Evolutionary conservation across 2,329 filamentous ascomycete species (phyloP).

Genomic region (Stachybotrys echinatus): DNA sequence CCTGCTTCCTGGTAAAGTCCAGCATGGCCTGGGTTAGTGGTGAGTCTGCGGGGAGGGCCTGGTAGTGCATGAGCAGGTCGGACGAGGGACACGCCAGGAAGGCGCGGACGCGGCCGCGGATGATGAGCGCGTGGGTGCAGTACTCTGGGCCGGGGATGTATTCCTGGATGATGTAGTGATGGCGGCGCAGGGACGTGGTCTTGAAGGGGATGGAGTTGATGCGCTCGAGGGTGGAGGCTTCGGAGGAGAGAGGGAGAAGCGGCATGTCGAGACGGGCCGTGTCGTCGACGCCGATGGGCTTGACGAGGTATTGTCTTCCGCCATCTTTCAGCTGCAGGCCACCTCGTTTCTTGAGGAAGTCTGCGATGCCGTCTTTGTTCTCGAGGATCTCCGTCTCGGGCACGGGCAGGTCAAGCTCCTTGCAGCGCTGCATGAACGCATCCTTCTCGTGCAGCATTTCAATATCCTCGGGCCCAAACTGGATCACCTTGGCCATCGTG

Average conservation of each 20-base stretch:
- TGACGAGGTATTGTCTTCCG: slow-evolving; percentile 55
- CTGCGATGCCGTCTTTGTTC: slow-evolving; percentile 45
- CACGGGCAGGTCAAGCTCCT: slow-evolving; percentile 45
- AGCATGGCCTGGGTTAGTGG: slow-evolving; percentile 56
- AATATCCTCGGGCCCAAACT: slow-evolving; percentile 54
- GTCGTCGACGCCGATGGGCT: slow-evolving; percentile 59
- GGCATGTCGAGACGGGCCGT: slow-evolving; percentile 56
- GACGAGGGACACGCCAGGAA: slow-evolving; percentile 63
- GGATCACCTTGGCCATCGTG: slow-evolving; percentile 56
- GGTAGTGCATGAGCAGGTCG: slow-evolving; percentile 62
- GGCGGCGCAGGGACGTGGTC: slow-evolving; percentile 35
- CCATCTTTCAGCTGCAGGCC: slow-evolving; percentile 15
- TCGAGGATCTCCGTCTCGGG: slow-evolving; percentile 50
- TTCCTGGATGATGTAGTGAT: slow-evolving; percentile 60
- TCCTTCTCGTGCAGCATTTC: slow-evolving; percentile 59
- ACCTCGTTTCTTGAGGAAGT: slow-evolving; percentile 36
- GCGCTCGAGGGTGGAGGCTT: slow-evolving; percentile 49
- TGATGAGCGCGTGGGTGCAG: slow-evolving; percentile 64
- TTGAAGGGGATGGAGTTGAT: slow-evolving; percentile 39
- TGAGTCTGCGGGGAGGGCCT: slow-evolving; percentile 48
- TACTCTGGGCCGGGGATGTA: slow-evolving; percentile 59
- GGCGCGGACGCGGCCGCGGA: slow-evolving; percentile 58
- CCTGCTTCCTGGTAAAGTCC: slow-evolving; percentile 57
- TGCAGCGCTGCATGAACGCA: slow-evolving; percentile 56
- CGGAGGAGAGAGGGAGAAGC: slow-evolving; percentile 51